These are phyloP conservation scores for Paecilomyces sp. DNA, from an alignment of 2,329 filamentous ascomycete species.

Conservation along the genomic window DNA sequence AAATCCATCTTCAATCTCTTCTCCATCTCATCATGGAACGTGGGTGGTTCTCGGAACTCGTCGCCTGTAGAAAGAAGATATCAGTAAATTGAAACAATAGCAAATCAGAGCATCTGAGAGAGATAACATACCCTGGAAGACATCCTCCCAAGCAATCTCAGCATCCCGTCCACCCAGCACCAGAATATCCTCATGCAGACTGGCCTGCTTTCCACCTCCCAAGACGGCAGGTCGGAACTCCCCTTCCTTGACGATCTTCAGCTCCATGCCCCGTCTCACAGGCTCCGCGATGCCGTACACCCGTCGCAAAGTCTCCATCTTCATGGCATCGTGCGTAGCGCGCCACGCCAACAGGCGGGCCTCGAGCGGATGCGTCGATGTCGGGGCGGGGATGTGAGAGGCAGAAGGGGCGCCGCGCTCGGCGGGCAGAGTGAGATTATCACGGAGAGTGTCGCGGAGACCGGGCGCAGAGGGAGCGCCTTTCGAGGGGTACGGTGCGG, in stretches of 20 bases:
- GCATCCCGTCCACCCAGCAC: constrained; percentile 60
- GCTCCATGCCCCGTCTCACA: constrained; percentile 86
- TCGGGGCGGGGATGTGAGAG: constrained; percentile 36
- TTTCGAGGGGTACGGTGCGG: constrained; percentile 49
- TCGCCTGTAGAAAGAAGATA: constrained; percentile 41
- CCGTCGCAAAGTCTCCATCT: constrained; percentile 81
- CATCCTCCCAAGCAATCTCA: constrained; percentile 84
- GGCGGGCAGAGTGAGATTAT: constrained; percentile 64
- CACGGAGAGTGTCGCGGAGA: constrained; percentile 86
- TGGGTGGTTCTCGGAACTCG: constrained; percentile 61
- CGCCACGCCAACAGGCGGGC: constrained; percentile 84
- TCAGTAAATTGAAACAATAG: constrained; percentile 2
- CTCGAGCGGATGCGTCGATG: constrained; percentile 82
- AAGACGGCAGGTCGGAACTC: constrained; percentile 68
- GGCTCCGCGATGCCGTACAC: constrained; percentile 91
- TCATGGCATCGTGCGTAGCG: constrained; percentile 75
- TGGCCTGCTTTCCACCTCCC: constrained; percentile 49
- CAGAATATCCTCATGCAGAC: constrained; percentile 85
- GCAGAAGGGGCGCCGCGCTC: constrained; percentile 39
- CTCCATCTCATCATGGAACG: constrained; percentile 92
- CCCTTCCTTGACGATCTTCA: constrained; percentile 74
- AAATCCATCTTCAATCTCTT: constrained; percentile 72
- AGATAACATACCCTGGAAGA: constrained; percentile 60
- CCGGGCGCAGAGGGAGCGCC: constrained; percentile 86
- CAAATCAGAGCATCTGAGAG: constrained; percentile 1